These are phyloP conservation scores for Aspergillus hortae DNA, from an alignment of 2,329 filamentous ascomycete genomes.

Conservation along the genomic window DNA sequence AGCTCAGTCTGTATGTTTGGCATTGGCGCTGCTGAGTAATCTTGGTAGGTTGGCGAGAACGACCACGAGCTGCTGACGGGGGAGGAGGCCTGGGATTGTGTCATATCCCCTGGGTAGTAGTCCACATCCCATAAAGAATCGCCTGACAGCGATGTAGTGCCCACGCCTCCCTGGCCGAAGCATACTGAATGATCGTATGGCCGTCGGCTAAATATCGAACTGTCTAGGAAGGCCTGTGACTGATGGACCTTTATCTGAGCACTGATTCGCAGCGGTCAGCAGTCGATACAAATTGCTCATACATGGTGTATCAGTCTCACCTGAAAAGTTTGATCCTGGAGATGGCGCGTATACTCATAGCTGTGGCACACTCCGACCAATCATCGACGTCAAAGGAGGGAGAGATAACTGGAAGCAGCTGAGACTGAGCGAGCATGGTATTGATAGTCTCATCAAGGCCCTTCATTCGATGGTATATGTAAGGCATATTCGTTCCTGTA, in stretches of 20 bases:
- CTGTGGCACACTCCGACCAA: slow-evolving; percentile 34
- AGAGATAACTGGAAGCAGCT: slow-evolving; percentile 23
- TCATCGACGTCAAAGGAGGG: slow-evolving; percentile 22
- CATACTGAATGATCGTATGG: slow-evolving; percentile 39
- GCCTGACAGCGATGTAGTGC: not conserved
- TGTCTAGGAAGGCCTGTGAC: slow-evolving; percentile 44
- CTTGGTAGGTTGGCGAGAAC: slow-evolving; percentile 27
- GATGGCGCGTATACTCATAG: slow-evolving; percentile 39
- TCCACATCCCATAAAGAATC: not conserved
- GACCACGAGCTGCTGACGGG: slow-evolving; percentile 2
- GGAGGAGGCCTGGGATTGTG: not conserved
- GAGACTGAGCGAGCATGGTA: slow-evolving; percentile 31
- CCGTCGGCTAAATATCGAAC: slow-evolving; percentile 43
- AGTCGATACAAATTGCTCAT: not conserved
- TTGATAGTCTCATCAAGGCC: slow-evolving; percentile 39
- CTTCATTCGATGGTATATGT: slow-evolving; percentile 41
- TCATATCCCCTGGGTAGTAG: not conserved
- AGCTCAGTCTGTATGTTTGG: slow-evolving; percentile 30
- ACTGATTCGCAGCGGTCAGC: slow-evolving; percentile 23
- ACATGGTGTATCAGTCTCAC: slow-evolving; percentile 17
- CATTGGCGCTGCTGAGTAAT: slow-evolving; percentile 21
- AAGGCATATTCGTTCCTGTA: slow-evolving; percentile 33
- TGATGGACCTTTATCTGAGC: slow-evolving; percentile 46
- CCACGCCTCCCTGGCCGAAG: slow-evolving; percentile 22
- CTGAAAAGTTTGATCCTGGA: slow-evolving; percentile 44